Percentiles rank a stretch among this genome's conserved stretches.
Evolutionary conservation across 2,329 filamentous ascomycete species (phyloP).

Genomic region (Colletotrichum tropicicola): DNA sequence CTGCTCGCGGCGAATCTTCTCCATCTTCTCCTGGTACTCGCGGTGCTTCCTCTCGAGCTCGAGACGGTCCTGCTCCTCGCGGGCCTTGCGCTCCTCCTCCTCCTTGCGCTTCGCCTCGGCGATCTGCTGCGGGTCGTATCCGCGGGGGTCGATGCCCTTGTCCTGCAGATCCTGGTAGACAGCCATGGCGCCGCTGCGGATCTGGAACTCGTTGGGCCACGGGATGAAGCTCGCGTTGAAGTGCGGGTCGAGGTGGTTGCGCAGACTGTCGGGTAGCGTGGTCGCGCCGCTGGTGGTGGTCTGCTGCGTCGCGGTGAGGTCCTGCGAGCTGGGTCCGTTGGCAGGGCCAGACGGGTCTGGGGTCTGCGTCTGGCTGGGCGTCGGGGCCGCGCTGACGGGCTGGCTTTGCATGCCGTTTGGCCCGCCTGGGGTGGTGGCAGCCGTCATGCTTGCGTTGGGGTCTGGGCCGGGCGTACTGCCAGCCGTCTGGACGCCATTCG

Average conservation of each 20-base stretch:
- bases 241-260: constrained; percentile 62
- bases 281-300: constrained; percentile 42
- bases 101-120: constrained; percentile 60
- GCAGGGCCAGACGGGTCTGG: constrained; percentile 27
- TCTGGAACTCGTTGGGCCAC: constrained; percentile 78
- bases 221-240: constrained; percentile 73
- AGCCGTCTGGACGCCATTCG: constrained; percentile 46
- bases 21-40: constrained; percentile 49
- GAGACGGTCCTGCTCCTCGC: constrained; percentile 46
- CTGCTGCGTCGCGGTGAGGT: constrained; percentile 41
- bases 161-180: constrained; percentile 69
- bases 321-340: constrained; percentile 33
- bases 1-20: constrained; percentile 49
- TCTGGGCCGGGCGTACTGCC: constrained; percentile 23
- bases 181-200: constrained; percentile 74
- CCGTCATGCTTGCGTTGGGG: constrained; percentile 22
- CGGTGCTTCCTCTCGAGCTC: constrained; percentile 56
- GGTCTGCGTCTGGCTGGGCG: constrained; percentile 33
- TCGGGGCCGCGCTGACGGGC: constrained; percentile 35
- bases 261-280: constrained; percentile 58
- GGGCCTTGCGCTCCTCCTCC: constrained; percentile 53
- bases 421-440: constrained; percentile 12
- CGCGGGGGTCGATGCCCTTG: constrained; percentile 68
- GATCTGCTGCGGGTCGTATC: constrained; percentile 66
- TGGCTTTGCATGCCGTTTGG: constrained; percentile 28